Percentiles rank a stretch among this genome's conserved stretches.
Evolutionary conservation across 352 stramenopile species (phyloP).

Genomic region (Pseudoperonospora humuli): DNA sequence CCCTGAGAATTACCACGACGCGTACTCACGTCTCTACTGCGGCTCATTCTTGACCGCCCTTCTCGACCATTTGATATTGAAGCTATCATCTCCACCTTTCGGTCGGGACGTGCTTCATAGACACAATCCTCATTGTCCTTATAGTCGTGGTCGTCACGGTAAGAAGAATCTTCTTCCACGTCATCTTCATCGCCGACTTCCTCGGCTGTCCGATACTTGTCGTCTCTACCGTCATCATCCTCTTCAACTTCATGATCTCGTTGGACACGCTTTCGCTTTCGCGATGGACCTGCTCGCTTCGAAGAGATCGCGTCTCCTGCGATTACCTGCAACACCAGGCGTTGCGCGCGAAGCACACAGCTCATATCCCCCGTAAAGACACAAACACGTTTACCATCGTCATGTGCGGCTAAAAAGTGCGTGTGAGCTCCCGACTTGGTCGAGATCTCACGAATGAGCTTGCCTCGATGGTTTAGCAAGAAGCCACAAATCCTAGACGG

Average conservation of each 20-base stretch:
- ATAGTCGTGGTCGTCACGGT: conserved; percentile 9
- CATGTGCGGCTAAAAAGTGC: conserved; percentile 32
- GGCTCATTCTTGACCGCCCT: conserved; percentile 1
- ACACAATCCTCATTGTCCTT: conserved; percentile 3
- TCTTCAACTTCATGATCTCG: conserved; percentile 11
- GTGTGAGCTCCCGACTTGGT: conserved; percentile 42
- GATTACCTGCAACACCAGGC: conserved; percentile 52
- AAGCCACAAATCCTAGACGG: conserved; percentile 32
- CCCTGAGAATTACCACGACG: conserved; percentile 3
- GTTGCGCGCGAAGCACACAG: conserved; percentile 41
- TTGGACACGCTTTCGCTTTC: conserved; percentile 35
- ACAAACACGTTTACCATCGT: conserved; percentile 40
- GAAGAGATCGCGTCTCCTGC: conserved; percentile 46
- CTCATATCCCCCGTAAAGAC: conserved; percentile 45
- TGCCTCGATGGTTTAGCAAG: conserved; percentile 41
- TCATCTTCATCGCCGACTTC: conserved; percentile 8
- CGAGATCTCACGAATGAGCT: conserved; percentile 48
- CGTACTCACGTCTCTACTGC: neutral
- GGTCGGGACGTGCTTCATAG: conserved; percentile 7
- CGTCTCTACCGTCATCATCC: conserved; percentile 5
- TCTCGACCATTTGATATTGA: conserved; percentile 5
- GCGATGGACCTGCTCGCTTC: conserved; percentile 21
- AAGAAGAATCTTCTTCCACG: conserved; percentile 13
- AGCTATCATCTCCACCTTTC: conserved; percentile 27
- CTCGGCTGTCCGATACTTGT: conserved; percentile 14